Base-by-base conservation (phyloP, 1,139 yeast genomes). In the Pichia cactophila region DNA sequence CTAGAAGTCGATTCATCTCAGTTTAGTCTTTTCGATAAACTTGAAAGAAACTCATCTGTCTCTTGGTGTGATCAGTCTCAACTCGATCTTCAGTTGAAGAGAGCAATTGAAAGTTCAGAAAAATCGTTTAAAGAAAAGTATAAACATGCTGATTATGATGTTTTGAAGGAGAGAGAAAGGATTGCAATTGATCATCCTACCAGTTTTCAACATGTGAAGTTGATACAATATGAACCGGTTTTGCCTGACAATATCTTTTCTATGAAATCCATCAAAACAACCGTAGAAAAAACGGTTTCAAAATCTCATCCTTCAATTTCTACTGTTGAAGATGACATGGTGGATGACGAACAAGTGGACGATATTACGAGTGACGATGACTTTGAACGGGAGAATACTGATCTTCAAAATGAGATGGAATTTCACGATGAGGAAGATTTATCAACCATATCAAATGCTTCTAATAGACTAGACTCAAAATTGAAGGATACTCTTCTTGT, bases 41-140 rank as follows among this genome's bases (percentile, higher is more conserved):
- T 44, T 8, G 28, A 50, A 8, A 50, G 68, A n/a, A 35, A 46
- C 38, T 49, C 50, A 9, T 52, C 57, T 0, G 41, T 40, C 12
- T 6, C 26, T 2, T 78, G 83, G 82, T 67, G 68, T 20, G 73
- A 72, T 12, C 59, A 66, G 3, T 62, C 61, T 0, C 74, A 72
- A 40, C 60, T 70, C 41, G 47, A 61, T 33, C 54, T 58, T 3
- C 53, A 71, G 50, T 67, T 74, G 31, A 57, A 64, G 2, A 47
- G 38, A 16, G 45, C 50, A 6, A 9, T 54, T 10, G 50, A 54
- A 2, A 9, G 49, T 7, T 64, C 68, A 0, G 56, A 58, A 39
- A 44, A 53, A 12, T 38, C 48, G 8, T 54, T 40, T 36, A n/a
- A 41, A 10, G 36, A 46, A n/a, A 49, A 50, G 33, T 41, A 17